These are phyloP conservation scores for Vaccinium macrocarpon DNA, from an alignment of 148 eudicot species.

Conservation along the genomic window DNA sequence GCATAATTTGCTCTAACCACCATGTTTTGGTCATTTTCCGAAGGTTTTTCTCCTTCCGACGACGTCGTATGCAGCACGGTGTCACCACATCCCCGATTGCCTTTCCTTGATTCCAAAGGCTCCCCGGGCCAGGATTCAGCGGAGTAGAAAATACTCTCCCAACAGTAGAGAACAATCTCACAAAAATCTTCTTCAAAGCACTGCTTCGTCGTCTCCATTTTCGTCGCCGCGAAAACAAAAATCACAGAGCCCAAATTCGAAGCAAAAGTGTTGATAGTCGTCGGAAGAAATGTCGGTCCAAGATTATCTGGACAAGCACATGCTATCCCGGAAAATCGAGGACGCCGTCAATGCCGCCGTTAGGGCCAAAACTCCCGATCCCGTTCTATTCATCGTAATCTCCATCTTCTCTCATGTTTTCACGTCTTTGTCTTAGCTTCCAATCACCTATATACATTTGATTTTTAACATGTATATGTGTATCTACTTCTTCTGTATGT, in stretches of 20 bases:
- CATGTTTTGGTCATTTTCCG: no score
- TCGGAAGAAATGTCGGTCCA: slow-evolving; percentile 68
- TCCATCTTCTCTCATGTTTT: no score
- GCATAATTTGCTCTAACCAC: no score
- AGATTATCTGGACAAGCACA: slow-evolving; percentile 85
- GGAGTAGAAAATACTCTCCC: not conserved
- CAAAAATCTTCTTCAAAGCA: not conserved
- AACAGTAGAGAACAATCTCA: not conserved
- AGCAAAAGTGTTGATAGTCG: not conserved
- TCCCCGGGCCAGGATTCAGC: not conserved
- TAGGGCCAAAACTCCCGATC: slow-evolving; percentile 89
- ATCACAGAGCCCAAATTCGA: not conserved
- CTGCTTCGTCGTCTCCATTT: not conserved
- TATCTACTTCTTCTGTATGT: not conserved
- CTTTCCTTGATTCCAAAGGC: not conserved
- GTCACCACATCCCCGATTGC: not conserved
- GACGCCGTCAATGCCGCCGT: slow-evolving; percentile 99
- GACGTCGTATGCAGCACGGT: not conserved
- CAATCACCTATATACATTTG: not conserved
- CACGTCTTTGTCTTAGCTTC: not conserved
- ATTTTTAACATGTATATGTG: not conserved
- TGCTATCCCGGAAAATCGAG: slow-evolving; percentile 90
- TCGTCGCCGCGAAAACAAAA: not conserved
- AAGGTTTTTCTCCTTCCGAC: not conserved
- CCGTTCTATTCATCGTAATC: slow-evolving; percentile 82